Evolutionary conservation across 805 yeast species (phyloP).

Genomic region (Candida broadrunensis): DNA sequence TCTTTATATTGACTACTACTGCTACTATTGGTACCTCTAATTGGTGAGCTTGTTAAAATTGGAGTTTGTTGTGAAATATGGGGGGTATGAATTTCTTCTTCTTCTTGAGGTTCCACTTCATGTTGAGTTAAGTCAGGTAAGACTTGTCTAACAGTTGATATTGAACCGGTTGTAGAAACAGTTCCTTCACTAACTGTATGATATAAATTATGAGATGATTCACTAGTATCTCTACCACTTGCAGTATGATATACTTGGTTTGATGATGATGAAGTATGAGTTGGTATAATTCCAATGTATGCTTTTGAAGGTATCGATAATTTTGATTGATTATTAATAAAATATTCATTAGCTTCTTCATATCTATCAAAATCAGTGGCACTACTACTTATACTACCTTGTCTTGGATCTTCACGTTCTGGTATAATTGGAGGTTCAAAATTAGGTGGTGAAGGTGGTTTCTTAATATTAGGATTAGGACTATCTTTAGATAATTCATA

Average conservation of each 20-base stretch:
- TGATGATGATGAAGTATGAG: neutral
- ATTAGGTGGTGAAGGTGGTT: neutral
- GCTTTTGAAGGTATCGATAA: neutral
- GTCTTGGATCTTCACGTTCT: neutral
- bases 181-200: conserved; percentile 1
- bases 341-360: neutral
- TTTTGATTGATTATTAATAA: neutral
- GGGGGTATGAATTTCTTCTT: neutral
- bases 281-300: neutral
- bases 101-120: neutral
- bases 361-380: neutral
- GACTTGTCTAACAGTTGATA: neutral
- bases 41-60: neutral
- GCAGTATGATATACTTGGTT: neutral
- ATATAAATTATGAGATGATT: neutral
- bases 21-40: neutral
- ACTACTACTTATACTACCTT: conserved; percentile 1
- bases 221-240: neutral
- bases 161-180: neutral
- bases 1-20: neutral
- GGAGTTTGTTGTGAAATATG: neutral
- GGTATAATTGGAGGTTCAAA: neutral
- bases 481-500: conserved; percentile 9
- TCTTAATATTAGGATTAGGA: too few species aligned
- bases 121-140: neutral